Conservation (phyloP, 345 rosid genomes). For the Raphanus raphanistrum region DNA sequence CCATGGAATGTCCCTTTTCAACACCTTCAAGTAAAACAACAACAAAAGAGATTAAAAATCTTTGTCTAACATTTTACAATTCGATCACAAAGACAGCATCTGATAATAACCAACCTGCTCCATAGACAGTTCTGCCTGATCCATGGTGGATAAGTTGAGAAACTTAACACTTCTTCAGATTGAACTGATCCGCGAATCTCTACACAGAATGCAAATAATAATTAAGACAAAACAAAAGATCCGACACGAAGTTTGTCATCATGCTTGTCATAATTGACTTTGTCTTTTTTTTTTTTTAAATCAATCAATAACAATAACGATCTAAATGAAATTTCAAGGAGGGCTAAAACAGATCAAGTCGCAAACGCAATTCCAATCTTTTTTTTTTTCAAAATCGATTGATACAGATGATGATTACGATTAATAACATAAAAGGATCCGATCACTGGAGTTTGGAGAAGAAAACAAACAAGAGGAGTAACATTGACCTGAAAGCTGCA, state of each 20-base stretch:
- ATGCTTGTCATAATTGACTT: neutral
- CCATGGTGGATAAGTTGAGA: constrained; percentile 56
- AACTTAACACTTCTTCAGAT: constrained; percentile 34
- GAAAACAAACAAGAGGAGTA: constrained; percentile 1
- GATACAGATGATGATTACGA: neutral
- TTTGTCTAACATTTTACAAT: neutral
- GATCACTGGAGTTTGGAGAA: neutral
- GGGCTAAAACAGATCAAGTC: neutral
- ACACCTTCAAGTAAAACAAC: constrained; percentile 50
- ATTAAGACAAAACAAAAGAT: neutral
- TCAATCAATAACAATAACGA: constrained; percentile 21
- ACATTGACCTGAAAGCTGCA: constrained; percentile 21
- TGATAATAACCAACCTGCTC: constrained; percentile 59
- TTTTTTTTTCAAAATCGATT: constrained; percentile 1
- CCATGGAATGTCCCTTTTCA: constrained; percentile 98
- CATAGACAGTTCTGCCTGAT: constrained; percentile 68
- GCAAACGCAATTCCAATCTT: constrained; percentile 10
- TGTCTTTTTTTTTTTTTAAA: neutral
- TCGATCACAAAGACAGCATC: neutral
- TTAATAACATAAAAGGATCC: neutral
- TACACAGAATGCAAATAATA: constrained; percentile 10
- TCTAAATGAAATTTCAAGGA: constrained; percentile 25
- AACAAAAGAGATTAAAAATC: neutral
- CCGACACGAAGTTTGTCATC: constrained; percentile 8
- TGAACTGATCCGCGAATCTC: constrained; percentile 34